Evolutionary conservation across 768 basidiomycete species (phyloP).

Genomic region (Suillus subalutaceus): DNA sequence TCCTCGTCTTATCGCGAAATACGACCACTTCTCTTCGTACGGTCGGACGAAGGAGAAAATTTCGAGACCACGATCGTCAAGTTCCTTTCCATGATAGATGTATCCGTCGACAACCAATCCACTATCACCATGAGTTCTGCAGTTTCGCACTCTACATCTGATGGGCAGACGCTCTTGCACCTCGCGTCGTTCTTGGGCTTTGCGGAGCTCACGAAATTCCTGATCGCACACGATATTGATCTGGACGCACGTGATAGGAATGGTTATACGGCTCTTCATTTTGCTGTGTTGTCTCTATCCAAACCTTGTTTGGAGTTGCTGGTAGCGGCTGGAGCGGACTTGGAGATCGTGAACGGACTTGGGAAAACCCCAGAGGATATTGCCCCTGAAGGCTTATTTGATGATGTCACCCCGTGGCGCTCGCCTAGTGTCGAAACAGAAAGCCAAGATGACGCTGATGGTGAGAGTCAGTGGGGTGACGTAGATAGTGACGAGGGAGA

Average conservation of each 20-base stretch:
- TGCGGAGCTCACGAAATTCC: constrained; percentile 65
- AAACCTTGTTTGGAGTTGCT: constrained; percentile 66
- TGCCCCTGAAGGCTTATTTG: constrained; percentile 48
- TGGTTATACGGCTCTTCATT: constrained; percentile 89
- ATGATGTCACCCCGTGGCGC: constrained; percentile 30
- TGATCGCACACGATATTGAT: constrained; percentile 74
- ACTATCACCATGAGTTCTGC: constrained; percentile 51
- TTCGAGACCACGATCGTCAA: constrained; percentile 81
- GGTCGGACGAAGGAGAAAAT: constrained; percentile 55
- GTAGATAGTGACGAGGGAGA: constrained; percentile 67
- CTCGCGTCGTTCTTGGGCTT: constrained; percentile 82
- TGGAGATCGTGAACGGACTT: constrained; percentile 70
- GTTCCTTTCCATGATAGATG: constrained; percentile 79
- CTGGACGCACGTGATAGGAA: constrained; percentile 86
- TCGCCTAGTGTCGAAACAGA: constrained; percentile 26
- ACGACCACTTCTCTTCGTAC: constrained; percentile 57
- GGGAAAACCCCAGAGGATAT: constrained; percentile 75
- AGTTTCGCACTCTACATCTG: constrained; percentile 69
- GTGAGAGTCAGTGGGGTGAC: constrained; percentile 70
- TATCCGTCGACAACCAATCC: constrained; percentile 48
- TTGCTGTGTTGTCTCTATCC: constrained; percentile 72
- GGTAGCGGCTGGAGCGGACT: constrained; percentile 79
- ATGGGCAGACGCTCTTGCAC: constrained; percentile 89
- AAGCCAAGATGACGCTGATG: constrained; percentile 40
- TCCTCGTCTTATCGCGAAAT: constrained; percentile 51